A percentile compares a stretch with the other conserved stretches of the same genome.
phyloP scores from a whole-genome alignment of 345 rosid species.

The Eucalyptus pauciflora region DNA sequence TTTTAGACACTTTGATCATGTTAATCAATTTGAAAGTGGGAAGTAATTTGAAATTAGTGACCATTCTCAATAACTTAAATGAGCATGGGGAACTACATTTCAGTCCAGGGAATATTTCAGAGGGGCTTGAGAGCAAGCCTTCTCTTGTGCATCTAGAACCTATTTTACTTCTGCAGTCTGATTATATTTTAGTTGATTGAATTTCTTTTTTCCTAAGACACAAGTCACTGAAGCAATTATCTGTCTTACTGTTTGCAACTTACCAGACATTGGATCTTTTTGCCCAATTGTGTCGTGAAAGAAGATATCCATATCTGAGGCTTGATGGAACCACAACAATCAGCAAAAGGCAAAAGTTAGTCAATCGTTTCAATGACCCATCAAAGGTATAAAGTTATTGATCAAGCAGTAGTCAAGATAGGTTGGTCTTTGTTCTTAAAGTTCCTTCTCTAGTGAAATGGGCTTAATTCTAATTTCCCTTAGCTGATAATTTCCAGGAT shows the following conservation, averaged over 20 bases:
- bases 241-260: background rate
- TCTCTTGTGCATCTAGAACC: background rate
- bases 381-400: conserved; percentile 40
- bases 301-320: conserved; percentile 87
- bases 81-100: background rate
- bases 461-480: background rate
- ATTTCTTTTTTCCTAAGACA: background rate
- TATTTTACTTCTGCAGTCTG: background rate
- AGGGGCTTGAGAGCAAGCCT: background rate
- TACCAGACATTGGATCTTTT: conserved; percentile 92
- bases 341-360: conserved; percentile 93
- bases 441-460: background rate
- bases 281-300: conserved; percentile 94
- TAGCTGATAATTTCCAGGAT: conserved; percentile 36
- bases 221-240: background rate
- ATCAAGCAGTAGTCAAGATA: background rate
- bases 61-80: background rate
- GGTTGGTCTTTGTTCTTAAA: background rate
- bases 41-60: background rate
- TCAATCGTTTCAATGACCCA: conserved; percentile 75
- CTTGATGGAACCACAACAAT: conserved; percentile 95
- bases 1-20: background rate
- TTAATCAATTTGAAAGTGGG: background rate
- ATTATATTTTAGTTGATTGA: background rate
- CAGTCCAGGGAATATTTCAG: background rate